Base-by-base conservation (phyloP, 257 asterid species). In the Salvia splendens region DNA sequence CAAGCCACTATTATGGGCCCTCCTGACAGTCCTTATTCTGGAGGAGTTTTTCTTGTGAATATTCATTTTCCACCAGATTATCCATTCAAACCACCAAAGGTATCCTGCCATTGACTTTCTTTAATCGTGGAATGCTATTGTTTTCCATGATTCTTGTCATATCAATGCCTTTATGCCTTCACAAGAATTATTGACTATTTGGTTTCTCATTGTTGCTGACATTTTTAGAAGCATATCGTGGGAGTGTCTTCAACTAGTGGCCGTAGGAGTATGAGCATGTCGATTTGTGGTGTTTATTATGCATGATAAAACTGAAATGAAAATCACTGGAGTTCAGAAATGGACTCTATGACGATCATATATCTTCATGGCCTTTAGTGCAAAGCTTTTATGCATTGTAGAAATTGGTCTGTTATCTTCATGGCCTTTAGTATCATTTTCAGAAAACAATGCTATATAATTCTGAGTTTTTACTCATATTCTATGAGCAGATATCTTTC, bases 1-100 rank as follows among this genome's bases (percentile, higher is more conserved):
- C 92, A 85, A 75, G 95, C 95, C 61, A 87, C 95, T 32, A 87
- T 87, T 59, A 87, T 87, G 92, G 92, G 92, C 72, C 95, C 95
- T 42, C 54, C 87, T 0, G 95, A 85, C 36, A 85, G 95, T 77
- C 95, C 95, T n/a, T 88, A 83, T 75, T 28, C 90, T 49, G 95
- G 95, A 12, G 95, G 92, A 41, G 86, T 88, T 32, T 88, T 88
- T 77, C 73, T 82, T 15, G 86, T 83, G 60, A 73, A 84, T 9
- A 85, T 87, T 79, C 92, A 85, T 69, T 87, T 85, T 33, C 95
- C 95, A 1, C 95, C 95, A 33, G 95, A 87, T 77, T 87, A 87
- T 72, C 95, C 95, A 40, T 87, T 88, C 78, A 88, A 88, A 73
- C 96, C 96, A 59, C 96, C 96, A 0, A 88, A 86, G 94, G 96